Evolutionary conservation across 2,329 filamentous ascomycete species (phyloP).

Genomic region (Exophiala sideris): DNA sequence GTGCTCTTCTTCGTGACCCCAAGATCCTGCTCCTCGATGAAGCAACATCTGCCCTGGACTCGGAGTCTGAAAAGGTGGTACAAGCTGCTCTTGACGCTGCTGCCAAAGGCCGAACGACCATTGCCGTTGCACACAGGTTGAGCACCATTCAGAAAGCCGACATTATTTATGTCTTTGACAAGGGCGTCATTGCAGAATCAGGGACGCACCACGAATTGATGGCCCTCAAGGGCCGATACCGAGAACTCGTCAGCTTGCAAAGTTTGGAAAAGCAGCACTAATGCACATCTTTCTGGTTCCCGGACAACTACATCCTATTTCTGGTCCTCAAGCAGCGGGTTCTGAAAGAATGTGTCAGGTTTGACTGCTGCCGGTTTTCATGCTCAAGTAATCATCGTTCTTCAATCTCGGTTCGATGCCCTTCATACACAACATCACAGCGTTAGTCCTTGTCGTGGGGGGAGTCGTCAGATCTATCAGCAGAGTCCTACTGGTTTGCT

Average conservation of each 20-base stretch:
- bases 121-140: constrained; percentile 88
- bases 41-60: constrained; percentile 57
- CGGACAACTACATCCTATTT: neutral
- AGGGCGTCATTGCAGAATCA: constrained; percentile 78
- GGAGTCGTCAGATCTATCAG: too few relatives aligned
- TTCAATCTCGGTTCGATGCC: too few relatives aligned
- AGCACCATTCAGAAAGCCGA: constrained; percentile 94
- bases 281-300: neutral
- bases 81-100: constrained; percentile 77
- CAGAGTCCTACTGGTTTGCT: too few relatives aligned
- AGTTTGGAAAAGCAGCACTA: constrained; percentile 60
- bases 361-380: neutral
- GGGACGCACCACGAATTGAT: constrained; percentile 75
- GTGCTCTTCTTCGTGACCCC: constrained; percentile 85
- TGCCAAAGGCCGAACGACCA: constrained; percentile 80
- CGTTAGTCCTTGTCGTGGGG: too few relatives aligned
- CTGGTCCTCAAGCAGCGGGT: neutral
- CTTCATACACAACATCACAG: too few relatives aligned
- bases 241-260: constrained; percentile 76
- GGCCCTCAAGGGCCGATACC: constrained; percentile 60
- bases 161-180: constrained; percentile 93
- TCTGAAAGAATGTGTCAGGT: neutral
- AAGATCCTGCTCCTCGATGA: constrained; percentile 82
- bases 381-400: neutral
- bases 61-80: constrained; percentile 50